Evolutionary conservation across 2,329 filamentous ascomycete genomes (phyloP).

Genomic region (Dactylonectria estremocensis): DNA sequence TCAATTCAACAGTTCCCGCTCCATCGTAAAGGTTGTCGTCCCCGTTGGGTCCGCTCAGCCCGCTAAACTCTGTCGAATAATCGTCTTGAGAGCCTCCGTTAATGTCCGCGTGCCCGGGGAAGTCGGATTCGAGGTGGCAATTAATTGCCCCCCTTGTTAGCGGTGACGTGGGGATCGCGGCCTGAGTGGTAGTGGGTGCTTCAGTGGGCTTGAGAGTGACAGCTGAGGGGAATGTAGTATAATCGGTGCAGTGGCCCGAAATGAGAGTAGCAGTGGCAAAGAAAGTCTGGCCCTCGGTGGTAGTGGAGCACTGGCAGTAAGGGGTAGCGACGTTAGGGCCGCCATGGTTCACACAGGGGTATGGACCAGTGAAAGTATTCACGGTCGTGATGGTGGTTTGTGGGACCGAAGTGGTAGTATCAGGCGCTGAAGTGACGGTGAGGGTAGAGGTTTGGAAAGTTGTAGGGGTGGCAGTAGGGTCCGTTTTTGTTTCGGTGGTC

Average conservation of each 20-base stretch:
- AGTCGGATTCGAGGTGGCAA: conserved; percentile 35
- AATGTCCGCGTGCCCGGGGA: conserved; percentile 39
- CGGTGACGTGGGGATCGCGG: conserved; percentile 12
- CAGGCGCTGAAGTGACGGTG: conserved; percentile 12
- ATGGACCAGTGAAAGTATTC: conserved; percentile 22
- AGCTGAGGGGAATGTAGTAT: conserved; percentile 34
- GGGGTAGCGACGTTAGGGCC: conserved; percentile 32
- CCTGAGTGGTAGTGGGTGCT: conserved; percentile 8
- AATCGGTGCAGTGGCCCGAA: conserved; percentile 23
- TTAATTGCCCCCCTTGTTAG: conserved; percentile 23
- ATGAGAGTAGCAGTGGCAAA: conserved; percentile 31
- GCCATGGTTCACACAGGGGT: conserved; percentile 31
- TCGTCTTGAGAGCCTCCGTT: conserved; percentile 27
- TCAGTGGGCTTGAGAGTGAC: conserved; percentile 20
- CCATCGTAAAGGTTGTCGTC: conserved; percentile 11
- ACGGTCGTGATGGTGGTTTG: conserved; percentile 17
- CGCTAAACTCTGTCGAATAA: conserved; percentile 16
- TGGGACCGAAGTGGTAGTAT: conserved; percentile 8
- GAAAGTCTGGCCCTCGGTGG: conserved; percentile 29
- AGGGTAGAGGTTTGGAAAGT: conserved; percentile 27
- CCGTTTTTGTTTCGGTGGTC: background rate
- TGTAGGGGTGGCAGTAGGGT: conserved; percentile 17
- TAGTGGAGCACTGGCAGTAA: conserved; percentile 37
- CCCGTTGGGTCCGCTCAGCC: conserved; percentile 2
- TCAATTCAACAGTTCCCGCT: conserved; percentile 10